Conservation (phyloP, 768 basidiomycete species). For the Lactarius pseudohatsudake region DNA sequence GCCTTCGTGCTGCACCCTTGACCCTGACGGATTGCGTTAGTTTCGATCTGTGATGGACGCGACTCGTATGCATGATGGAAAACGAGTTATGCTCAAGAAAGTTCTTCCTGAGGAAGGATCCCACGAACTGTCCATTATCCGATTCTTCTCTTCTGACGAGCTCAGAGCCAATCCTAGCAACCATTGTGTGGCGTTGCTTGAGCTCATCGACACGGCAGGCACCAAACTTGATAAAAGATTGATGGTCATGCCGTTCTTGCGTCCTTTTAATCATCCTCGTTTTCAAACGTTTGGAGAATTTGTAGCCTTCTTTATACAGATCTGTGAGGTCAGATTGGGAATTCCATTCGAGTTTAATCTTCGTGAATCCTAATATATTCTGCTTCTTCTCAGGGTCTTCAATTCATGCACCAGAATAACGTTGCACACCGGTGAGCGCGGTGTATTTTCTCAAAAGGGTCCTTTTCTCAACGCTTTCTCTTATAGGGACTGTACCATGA, state of each 20-base stretch:
- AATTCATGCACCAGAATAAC: conserved; percentile 14
- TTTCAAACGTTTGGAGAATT: conserved; percentile 30
- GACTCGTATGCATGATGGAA: conserved; percentile 22
- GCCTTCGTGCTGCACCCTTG: background rate
- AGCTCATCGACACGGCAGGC: conserved; percentile 13
- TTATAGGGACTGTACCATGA: conserved; percentile 16
- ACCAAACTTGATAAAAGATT: conserved; percentile 9
- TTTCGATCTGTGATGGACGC: conserved; percentile 27
- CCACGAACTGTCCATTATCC: conserved; percentile 15
- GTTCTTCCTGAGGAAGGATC: conserved; percentile 20
- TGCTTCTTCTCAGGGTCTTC: conserved; percentile 11
- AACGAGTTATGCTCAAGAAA: conserved; percentile 29
- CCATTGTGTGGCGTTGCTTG: conserved; percentile 27
- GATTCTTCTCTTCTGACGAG: conserved; percentile 12
- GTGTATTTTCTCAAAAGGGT: background rate
- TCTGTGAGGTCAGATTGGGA: conserved; percentile 13
- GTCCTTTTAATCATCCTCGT: conserved; percentile 25
- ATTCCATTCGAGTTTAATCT: background rate
- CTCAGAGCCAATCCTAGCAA: conserved; percentile 20
- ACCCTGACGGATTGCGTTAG: background rate
- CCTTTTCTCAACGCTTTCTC: background rate
- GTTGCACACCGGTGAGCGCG: conserved; percentile 18
- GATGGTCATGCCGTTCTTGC: conserved; percentile 29
- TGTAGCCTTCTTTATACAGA: conserved; percentile 27
- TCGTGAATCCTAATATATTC: background rate